These are phyloP conservation scores for Penicillium thymicola DNA, from an alignment of 2,329 filamentous ascomycete species.

Conservation along the genomic window DNA sequence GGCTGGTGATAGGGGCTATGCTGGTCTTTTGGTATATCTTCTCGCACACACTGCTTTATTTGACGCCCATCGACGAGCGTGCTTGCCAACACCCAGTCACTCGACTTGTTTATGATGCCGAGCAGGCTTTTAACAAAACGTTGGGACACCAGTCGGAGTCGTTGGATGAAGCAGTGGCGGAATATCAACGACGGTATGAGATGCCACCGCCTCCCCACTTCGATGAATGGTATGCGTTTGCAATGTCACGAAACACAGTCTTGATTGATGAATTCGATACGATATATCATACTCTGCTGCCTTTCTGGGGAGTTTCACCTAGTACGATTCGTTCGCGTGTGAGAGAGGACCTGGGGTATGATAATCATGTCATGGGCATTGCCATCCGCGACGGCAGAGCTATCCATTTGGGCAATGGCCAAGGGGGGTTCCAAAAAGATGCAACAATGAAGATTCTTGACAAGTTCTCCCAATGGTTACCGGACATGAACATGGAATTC, in stretches of 20 bases:
- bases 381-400: slow-evolving; percentile 6
- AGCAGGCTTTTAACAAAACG: neutral
- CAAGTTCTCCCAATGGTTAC: slow-evolving; percentile 67
- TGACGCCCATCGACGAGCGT: neutral
- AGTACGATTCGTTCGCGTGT: slow-evolving; percentile 6
- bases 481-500: slow-evolving; percentile 87
- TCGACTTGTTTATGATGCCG: neutral
- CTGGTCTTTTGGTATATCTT: neutral
- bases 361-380: slow-evolving; percentile 10
- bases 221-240: slow-evolving; percentile 14
- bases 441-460: slow-evolving; percentile 72
- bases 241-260: slow-evolving; percentile 4
- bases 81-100: neutral
- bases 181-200: slow-evolving; percentile 13
- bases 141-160: slow-evolving; percentile 10
- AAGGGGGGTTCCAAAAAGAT: slow-evolving; percentile 3
- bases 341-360: slow-evolving; percentile 6
- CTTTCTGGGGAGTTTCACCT: slow-evolving; percentile 14
- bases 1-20: neutral
- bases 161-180: slow-evolving; percentile 8
- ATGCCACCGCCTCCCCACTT: slow-evolving; percentile 15
- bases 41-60: neutral
- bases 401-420: slow-evolving; percentile 49
- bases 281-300: slow-evolving; percentile 10
- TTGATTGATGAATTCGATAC: slow-evolving; percentile 16